A percentile compares a stretch with the other conserved stretches of the same genome.
Evolutionary conservation across 495 filamentous ascomycete genomes (phyloP).

Genomic region (Lichenothelia convexa): DNA sequence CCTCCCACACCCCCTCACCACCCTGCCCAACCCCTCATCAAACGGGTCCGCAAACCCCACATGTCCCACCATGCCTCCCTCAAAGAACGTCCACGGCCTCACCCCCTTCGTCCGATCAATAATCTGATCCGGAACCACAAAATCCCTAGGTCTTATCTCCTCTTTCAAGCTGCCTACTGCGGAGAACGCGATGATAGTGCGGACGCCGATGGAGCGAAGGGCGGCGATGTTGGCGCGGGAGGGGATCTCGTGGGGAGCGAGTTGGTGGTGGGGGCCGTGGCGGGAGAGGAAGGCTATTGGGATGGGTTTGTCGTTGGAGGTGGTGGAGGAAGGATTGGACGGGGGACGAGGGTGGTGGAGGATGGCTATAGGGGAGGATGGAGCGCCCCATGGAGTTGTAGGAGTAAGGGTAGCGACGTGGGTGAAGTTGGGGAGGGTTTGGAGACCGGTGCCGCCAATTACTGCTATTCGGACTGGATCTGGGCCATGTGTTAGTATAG

Average conservation of each 20-base stretch:
- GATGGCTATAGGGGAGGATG: slow-evolving; percentile 81
- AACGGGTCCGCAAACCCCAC: slow-evolving; percentile 94
- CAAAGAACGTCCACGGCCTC: slow-evolving; percentile 83
- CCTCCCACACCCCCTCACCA: slow-evolving; percentile 63
- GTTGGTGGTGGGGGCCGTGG: slow-evolving; percentile 73
- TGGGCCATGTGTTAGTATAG: slow-evolving; percentile 18
- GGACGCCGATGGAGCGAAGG: slow-evolving; percentile 71
- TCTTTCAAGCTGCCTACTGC: slow-evolving; percentile 88
- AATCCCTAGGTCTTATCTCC: slow-evolving; percentile 84
- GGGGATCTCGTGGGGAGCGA: slow-evolving; percentile 83
- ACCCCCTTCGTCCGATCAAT: slow-evolving; percentile 93
- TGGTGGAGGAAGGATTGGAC: slow-evolving; percentile 30
- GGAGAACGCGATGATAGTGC: slow-evolving; percentile 79
- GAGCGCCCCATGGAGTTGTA: slow-evolving; percentile 75
- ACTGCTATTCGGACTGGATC: slow-evolving; percentile 78
- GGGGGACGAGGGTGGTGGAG: slow-evolving; percentile 57
- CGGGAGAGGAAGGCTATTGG: slow-evolving; percentile 88
- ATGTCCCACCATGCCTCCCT: slow-evolving; percentile 81
- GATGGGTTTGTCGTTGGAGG: slow-evolving; percentile 32
- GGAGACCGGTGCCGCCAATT: slow-evolving; percentile 87
- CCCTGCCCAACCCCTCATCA: slow-evolving; percentile 51
- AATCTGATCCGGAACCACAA: slow-evolving; percentile 87
- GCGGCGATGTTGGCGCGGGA: slow-evolving; percentile 90
- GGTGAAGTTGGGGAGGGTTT: slow-evolving; percentile 50
- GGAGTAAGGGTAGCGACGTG: slow-evolving; percentile 58